A percentile compares a stretch with the other conserved stretches of the same genome.
Evolutionary conservation across 1,284 basidiomycete genomes (phyloP).

Genomic region (Puccinia coronata): DNA sequence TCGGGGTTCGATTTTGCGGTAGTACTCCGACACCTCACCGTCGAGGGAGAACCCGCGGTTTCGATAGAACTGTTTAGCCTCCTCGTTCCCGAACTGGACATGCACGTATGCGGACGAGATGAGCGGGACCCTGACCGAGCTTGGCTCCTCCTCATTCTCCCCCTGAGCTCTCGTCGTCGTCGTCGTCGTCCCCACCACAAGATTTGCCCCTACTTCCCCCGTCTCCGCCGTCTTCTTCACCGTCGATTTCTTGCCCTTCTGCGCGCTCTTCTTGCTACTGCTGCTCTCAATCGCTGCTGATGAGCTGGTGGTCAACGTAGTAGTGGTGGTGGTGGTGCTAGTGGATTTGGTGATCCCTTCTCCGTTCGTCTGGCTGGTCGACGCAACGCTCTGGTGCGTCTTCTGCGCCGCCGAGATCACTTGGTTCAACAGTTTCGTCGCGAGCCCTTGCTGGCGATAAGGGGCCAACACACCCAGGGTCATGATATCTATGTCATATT

Average conservation of each 20-base stretch:
- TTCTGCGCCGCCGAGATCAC: constrained; percentile 55
- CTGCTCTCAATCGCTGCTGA: too few species aligned
- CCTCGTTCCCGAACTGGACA: constrained; percentile 58
- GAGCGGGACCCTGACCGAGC: not conserved
- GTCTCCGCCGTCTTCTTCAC: constrained; percentile 47
- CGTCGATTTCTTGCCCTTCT: constrained; percentile 53
- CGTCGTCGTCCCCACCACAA: too few species aligned
- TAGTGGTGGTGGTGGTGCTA: constrained; percentile 48
- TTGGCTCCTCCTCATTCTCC: not conserved
- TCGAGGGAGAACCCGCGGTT: constrained; percentile 56
- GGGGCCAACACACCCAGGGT: constrained; percentile 58
- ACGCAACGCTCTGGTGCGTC: constrained; percentile 41
- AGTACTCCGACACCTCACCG: constrained; percentile 56
- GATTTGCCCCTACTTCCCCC: constrained; percentile 46
- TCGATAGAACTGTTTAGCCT: constrained; percentile 57
- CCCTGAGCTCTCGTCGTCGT: not conserved
- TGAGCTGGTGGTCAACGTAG: too few species aligned
- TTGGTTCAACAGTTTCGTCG: constrained; percentile 55
- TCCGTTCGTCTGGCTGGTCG: constrained; percentile 43
- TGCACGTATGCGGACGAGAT: constrained; percentile 57
- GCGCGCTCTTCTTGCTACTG: constrained; percentile 36
- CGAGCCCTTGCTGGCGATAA: constrained; percentile 58
- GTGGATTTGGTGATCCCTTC: not conserved
- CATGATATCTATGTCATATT: too few species aligned
- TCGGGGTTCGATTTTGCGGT: constrained; percentile 51